These are phyloP conservation scores for Gyrodon lividus DNA, from an alignment of 768 basidiomycete genomes.

Conservation along the genomic window DNA sequence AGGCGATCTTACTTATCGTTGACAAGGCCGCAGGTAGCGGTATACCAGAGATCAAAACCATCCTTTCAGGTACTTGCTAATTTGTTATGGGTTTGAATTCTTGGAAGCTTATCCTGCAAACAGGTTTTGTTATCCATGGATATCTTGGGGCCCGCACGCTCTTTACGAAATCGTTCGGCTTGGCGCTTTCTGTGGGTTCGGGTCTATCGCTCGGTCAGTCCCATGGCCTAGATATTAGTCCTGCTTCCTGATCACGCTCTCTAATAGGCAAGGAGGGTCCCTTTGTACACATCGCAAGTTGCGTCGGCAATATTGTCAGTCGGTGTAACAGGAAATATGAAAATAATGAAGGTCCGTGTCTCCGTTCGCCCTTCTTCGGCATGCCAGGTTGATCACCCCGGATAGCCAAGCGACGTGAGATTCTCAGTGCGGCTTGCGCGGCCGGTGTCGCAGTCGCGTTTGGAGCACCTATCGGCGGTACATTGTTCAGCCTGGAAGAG, in stretches of 20 bases:
- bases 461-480: constrained; percentile 94
- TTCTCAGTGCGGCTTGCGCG: constrained; percentile 93
- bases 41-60: constrained; percentile 96
- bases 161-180: constrained; percentile 85
- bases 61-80: constrained; percentile 63
- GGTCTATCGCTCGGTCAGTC: constrained; percentile 76
- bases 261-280: constrained; percentile 63
- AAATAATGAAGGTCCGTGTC: constrained; percentile 78
- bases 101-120: constrained; percentile 1
- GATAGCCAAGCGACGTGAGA: constrained; percentile 87
- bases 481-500: constrained; percentile 91
- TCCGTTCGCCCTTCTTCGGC: neutral
- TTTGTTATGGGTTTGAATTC: constrained; percentile 10
- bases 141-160: constrained; percentile 90
- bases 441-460: constrained; percentile 98
- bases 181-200: constrained; percentile 89
- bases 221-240: constrained; percentile 9
- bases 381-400: neutral
- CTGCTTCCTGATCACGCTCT: neutral
- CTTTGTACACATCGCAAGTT: constrained; percentile 91
- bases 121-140: constrained; percentile 95
- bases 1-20: constrained; percentile 17
- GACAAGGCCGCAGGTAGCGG: constrained; percentile 89
- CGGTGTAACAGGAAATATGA: constrained; percentile 88
- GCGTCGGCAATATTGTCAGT: constrained; percentile 91